A percentile compares a stretch with the other conserved stretches of the same genome.
These are phyloP conservation scores for Taphrina confusa DNA, from an alignment of 1,139 yeast genomes.

Conservation along the genomic window DNA sequence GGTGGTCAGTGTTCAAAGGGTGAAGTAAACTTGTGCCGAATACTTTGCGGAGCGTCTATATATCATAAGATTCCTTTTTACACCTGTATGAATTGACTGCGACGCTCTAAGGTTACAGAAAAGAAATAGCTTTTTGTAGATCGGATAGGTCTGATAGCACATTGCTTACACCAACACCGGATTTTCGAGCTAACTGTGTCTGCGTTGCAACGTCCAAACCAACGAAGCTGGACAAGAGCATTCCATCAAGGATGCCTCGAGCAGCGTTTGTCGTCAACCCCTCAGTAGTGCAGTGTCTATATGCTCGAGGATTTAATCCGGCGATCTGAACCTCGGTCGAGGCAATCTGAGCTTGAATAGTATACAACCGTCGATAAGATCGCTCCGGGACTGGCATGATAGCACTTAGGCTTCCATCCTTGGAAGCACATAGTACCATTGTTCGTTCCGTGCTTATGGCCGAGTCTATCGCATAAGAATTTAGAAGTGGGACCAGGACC, in stretches of 20 bases:
- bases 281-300: constrained; percentile 41
- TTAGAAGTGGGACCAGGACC: constrained; percentile 54
- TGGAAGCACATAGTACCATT: constrained; percentile 50
- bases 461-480: constrained; percentile 17
- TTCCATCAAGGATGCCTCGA: constrained; percentile 41
- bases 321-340: constrained; percentile 73
- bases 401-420: constrained; percentile 75
- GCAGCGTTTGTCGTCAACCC: constrained; percentile 32
- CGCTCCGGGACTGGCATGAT: constrained; percentile 77
- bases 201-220: constrained; percentile 35
- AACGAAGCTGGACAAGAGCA: constrained; percentile 35
- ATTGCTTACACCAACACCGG: constrained; percentile 39
- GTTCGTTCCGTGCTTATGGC: constrained; percentile 52
- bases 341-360: constrained; percentile 80
- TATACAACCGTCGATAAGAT: constrained; percentile 75
- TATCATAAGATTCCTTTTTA: too few species aligned
- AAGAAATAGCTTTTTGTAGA: constrained; percentile 38
- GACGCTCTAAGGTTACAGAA: too few species aligned
- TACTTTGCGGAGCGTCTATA: too few species aligned
- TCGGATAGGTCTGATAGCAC: constrained; percentile 40
- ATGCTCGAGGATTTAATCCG: constrained; percentile 71
- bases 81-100: too few species aligned
- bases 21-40: too few species aligned
- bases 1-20: too few species aligned
- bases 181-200: constrained; percentile 39